Evolutionary conservation across 305 asterid species (phyloP), one percentile per base, ranked within the genome.

Genomic region (Stenogyne calaminthoides): DNA sequence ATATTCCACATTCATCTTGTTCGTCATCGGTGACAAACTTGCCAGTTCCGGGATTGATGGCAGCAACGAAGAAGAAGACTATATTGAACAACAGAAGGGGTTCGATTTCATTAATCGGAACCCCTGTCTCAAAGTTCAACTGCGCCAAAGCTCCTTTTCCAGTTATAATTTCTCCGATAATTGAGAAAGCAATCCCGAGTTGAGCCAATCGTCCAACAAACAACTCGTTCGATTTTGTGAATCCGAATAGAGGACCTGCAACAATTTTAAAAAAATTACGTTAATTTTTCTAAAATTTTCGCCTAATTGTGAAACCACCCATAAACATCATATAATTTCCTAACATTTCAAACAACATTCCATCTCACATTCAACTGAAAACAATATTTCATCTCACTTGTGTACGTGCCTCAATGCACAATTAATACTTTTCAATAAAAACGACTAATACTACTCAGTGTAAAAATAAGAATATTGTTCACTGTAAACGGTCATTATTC

Each of bases 121-220:
- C 90, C 11, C 99, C 99, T 0, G 99, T 95, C 82, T 95, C 99
- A 15, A 95, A 73, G 77, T 95, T 95, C 71, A 95, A 72, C 68
- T 95, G 99, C 0, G 99, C 99, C 86, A 95, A 60, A 5, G 99
- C 99, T 68, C 99, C 98, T 57, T 95, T 92, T 7, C 99, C 98
- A 2, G 98, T 92, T 0, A 92, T 62, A 16, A 95, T 94, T 76
- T 92, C 99, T 59, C 98, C 98, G 2, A 90, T 94, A 3, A 92
- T 83, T 2, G 98, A 92, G 80, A 95, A 95, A 1, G 91, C 99
- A 67, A 95, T 89, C 9, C 99, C 98, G 18, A 95, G 76, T 76
- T 95, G 98, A 7, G 99, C 99, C 88, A 95, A 76, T 84, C 99
- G 89, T 54, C 99, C 99, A 0, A 92, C 99, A 69, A 95, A 95